Base-by-base conservation (phyloP, 257 asterid genomes). In the Lycium barbarum region DNA sequence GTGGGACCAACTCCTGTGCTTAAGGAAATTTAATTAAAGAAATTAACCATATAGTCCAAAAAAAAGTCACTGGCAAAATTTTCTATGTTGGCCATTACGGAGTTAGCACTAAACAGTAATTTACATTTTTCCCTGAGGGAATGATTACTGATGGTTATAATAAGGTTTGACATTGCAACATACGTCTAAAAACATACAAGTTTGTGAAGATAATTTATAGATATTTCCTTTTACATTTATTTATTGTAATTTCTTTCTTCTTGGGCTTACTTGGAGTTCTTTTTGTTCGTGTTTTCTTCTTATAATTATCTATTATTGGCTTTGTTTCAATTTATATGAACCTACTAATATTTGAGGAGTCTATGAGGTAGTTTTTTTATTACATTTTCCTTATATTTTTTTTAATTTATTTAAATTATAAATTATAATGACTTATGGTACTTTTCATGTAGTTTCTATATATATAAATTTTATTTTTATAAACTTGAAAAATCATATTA, bases 21-120 rank as follows among this genome's bases (percentile, higher is more conserved):
- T 76, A 76, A 76, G 13, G 59, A 51, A 76, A 76, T 76, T 47
- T 51, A 12, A 49, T 51, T 13, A 6, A 49, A 26, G 14, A 22
- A 51, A 49, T 51, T 51, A 51, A 51, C 14, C 63, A 22, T 76
- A 49, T 22, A 20, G 63, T 76, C 62, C 45, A 3, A 13, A 49
- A 76, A 12, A 76, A 26, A 51, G 81, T 76, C 81, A 51, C 81
- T 12, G 40, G 47, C 45, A 49, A 76, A 14, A 12, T 76, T 76
- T 76, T 76, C 81, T 76, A 76, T 76, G 81, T 76, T 76, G 51
- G 63, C 81, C 81, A 76, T 51, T 76, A 76, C 45, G 14, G 63
- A 76, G 81, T 76, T 76, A 26, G 81, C 62, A 9, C 40, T 76
- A 47, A 74, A 74, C 18, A 49, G 62, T 22, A 74, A 22, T 12